Evolutionary conservation across 2,329 filamentous ascomycete genomes (phyloP), one percentile per base, ranked within the genome.

Genomic region (Blumeria hordei): DNA sequence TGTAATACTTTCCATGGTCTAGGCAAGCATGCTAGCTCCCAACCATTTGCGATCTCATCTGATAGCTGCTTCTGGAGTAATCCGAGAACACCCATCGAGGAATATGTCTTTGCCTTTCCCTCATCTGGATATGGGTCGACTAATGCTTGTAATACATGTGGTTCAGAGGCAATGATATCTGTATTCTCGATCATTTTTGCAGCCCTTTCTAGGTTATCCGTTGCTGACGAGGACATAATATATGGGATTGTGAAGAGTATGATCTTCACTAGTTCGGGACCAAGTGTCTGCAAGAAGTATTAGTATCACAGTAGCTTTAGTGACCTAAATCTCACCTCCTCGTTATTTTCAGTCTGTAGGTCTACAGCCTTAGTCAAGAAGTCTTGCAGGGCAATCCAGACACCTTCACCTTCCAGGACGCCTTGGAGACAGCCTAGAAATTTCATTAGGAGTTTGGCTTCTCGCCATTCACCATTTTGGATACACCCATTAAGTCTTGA

Each of bases 231-330:
- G 9, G 81, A 78, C 74, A 94, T 81, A 55, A 87, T 74, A 67
- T 96, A 98, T 0, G 92, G 90, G 57, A 98, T 84, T 0, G 90
- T 94, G 52, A 95, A 78, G 47, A 96, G 78, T 60, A 98, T 95
- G 62, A 95, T 88, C 69, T 95, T 96, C 67, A 95, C 88, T 36
- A 98, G 77, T 70, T 96, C 92, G 44, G 93, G 81, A 52, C 78
- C 78, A 59, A 82, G 77, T 0, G 76, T 81, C 76, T 80, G 44
- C 28, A 11, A 52, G 16, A 33, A 16, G 11, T 33, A 56, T 59
- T 18, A 62, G 55, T 35, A 7, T 18, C 5, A 35, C 45, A 18
- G n/a, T 35, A 21, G 47, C n/a, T 43, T 21, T n/a, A 34, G 36
- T 34, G 47, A 73, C 21, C 21, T 28, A 28, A 28, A 28, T 28